Percentiles rank a stretch among this genome's conserved stretches.
phyloP scores from a whole-genome alignment of 495 filamentous ascomycete species.

The Wilcoxina mikolae region DNA sequence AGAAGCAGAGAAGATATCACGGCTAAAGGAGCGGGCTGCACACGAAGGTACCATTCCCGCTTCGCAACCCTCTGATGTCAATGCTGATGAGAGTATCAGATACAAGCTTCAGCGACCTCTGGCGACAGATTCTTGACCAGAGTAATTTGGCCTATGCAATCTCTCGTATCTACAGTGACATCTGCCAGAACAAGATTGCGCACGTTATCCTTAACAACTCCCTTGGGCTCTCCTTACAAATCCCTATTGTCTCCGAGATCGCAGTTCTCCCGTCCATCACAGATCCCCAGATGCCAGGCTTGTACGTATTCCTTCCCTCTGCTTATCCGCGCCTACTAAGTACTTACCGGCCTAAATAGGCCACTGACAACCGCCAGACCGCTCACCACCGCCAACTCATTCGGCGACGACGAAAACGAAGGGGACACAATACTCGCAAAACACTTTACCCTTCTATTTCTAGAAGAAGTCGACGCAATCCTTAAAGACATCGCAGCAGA shows the following conservation, averaged over 20 bases:
- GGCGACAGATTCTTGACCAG: slow-evolving; percentile 52
- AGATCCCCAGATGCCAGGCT: slow-evolving; percentile 50
- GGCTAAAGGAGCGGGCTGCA: slow-evolving; percentile 60
- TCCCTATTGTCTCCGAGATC: slow-evolving; percentile 64
- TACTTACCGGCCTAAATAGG: neutral
- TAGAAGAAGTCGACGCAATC: slow-evolving; percentile 70
- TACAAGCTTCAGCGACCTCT: slow-evolving; percentile 31
- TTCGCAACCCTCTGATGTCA: neutral
- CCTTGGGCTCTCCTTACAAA: slow-evolving; percentile 66
- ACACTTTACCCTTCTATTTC: slow-evolving; percentile 71
- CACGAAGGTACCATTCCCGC: slow-evolving; percentile 47
- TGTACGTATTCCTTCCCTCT: slow-evolving; percentile 38
- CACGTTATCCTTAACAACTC: slow-evolving; percentile 44
- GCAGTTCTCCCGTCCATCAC: slow-evolving; percentile 53
- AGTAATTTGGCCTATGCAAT: slow-evolving; percentile 78
- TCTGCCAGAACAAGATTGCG: slow-evolving; percentile 71
- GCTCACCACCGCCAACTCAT: slow-evolving; percentile 67
- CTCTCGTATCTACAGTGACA: slow-evolving; percentile 60
- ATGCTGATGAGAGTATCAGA: slow-evolving; percentile 4
- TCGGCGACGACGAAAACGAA: slow-evolving; percentile 43
- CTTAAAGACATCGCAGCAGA: slow-evolving; percentile 70
- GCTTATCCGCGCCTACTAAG: neutral
- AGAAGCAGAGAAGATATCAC: slow-evolving; percentile 63
- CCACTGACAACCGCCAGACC: slow-evolving; percentile 10
- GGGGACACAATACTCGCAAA: slow-evolving; percentile 50